Percentiles rank a stretch among this genome's conserved stretches.
Conservation (phyloP, 345 rosid species). For the Eucalyptus pauciflora region DNA sequence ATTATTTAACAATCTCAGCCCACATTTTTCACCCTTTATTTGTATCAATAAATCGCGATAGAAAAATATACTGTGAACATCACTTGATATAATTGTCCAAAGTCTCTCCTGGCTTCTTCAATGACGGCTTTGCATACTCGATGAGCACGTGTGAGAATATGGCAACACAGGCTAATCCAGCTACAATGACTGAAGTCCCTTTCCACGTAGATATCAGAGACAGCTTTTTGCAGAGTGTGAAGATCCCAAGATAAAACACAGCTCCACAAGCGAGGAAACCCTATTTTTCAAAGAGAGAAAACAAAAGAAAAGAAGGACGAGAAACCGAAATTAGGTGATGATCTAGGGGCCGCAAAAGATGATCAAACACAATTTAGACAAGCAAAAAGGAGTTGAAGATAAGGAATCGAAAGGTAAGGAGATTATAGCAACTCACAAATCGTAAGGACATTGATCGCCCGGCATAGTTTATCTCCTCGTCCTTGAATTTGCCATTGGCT, state of each 20-base stretch:
- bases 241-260: no score
- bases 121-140: neutral
- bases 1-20: neutral
- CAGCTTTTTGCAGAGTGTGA: no score
- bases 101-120: neutral
- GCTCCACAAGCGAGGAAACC: no score
- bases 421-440: neutral
- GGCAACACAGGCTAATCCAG: slow-evolving; percentile 36
- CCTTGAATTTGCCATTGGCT: neutral
- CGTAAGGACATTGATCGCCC: neutral
- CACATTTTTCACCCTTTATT: neutral
- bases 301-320: neutral
- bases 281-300: neutral
- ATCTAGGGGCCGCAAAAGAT: neutral
- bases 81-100: neutral
- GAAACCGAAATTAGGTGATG: neutral
- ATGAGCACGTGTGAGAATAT: slow-evolving; percentile 55
- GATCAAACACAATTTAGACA: neutral
- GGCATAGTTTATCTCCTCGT: neutral
- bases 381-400: neutral
- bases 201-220: no score
- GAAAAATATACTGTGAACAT: neutral
- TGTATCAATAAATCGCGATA: neutral
- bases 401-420: neutral
- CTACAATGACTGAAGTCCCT: slow-evolving; percentile 29